phyloP scores from a whole-genome alignment of 2,329 filamentous ascomycete species.

The Pseudocercospora crystallina region DNA sequence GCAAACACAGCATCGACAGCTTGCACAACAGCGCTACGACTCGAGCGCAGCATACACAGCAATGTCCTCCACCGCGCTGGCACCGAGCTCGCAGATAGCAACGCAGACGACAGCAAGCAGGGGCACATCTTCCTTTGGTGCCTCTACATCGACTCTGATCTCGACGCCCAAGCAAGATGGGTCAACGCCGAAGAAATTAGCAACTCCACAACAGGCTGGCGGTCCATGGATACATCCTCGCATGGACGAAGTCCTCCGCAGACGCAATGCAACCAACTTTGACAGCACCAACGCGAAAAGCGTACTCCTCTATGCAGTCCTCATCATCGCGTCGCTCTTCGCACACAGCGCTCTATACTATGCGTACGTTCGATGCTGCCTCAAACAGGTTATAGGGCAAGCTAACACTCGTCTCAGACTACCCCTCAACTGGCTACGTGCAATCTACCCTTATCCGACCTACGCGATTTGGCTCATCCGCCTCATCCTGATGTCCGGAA shows the following conservation, averaged over 20 bases:
- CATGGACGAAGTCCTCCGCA: slow-evolving; percentile 79
- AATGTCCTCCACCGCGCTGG: slow-evolving; percentile 11
- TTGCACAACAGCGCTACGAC: slow-evolving; percentile 7
- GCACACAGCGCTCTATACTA: slow-evolving; percentile 38
- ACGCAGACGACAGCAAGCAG: slow-evolving; percentile 15
- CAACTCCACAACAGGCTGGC: slow-evolving; percentile 55
- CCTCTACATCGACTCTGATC: slow-evolving; percentile 12
- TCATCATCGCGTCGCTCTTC: slow-evolving; percentile 54
- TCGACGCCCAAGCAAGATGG: slow-evolving; percentile 12
- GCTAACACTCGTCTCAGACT: slow-evolving; percentile 11
- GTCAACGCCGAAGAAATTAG: slow-evolving; percentile 19
- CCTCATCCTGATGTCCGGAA: slow-evolving; percentile 61
- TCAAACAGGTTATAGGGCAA: too few species aligned
- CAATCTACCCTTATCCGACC: slow-evolving; percentile 26
- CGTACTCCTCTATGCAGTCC: slow-evolving; percentile 66
- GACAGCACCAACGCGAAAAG: slow-evolving; percentile 71
- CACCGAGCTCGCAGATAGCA: slow-evolving; percentile 10
- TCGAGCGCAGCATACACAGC: not conserved
- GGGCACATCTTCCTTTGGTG: slow-evolving; percentile 8
- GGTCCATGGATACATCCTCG: slow-evolving; percentile 78
- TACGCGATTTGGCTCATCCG: slow-evolving; percentile 52
- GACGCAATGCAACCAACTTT: slow-evolving; percentile 77
- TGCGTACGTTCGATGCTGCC: slow-evolving; percentile 18
- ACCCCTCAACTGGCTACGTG: slow-evolving; percentile 19
- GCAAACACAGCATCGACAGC: slow-evolving; percentile 20